Evolutionary conservation across 1,139 yeast species (phyloP), one percentile per base, ranked within the genome.

Genomic region (Debaryomyces udenii): DNA sequence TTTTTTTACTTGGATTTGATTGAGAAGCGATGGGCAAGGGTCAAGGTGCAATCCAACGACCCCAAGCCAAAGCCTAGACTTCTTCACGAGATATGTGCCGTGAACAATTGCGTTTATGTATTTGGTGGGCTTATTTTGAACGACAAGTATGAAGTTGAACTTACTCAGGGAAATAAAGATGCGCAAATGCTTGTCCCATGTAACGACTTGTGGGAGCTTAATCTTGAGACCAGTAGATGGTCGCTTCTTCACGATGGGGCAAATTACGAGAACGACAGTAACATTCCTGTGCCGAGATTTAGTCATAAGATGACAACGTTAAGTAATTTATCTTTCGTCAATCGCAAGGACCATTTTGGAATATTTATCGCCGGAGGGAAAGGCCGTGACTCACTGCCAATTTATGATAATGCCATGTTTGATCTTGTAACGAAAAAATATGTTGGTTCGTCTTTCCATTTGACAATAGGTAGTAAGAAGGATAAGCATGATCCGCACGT

Each of bases 131-230:
- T 85, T 24, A 55, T 60, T 0, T 51, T 71, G 15, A 55, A 57
- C 2, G 61, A 55, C 7, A 27, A 11, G 29, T 35, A 36, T 14
- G 22, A 20, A 5, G 22, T 7, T 7, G 22, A 20, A 20, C 22
- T 20, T 20, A 7, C 7, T 7, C 46, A 37, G n/a, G 29, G 29
- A 13, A 23, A 32, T 6, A 32, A 22, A 5, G 36, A 20, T 11
- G 48, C 47, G 5, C 52, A 55, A 33, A 50, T 48, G 26, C 57
- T 83, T 16, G 62, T 64, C 2, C 78, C 86, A 0, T 52, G 73
- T 13, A 82, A 82, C 50, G 93, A 85, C 49, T 59, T 83, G 16
- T 86, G 93, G 91, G 75, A 74, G 47, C 78, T 83, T 48, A 75
- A 82, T 55, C 59, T 81, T 34, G 74, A 68, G 31, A 59, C 71